These are phyloP conservation scores for Hymenoscyphus albidus DNA, from an alignment of 2,329 filamentous ascomycete species.

Conservation along the genomic window DNA sequence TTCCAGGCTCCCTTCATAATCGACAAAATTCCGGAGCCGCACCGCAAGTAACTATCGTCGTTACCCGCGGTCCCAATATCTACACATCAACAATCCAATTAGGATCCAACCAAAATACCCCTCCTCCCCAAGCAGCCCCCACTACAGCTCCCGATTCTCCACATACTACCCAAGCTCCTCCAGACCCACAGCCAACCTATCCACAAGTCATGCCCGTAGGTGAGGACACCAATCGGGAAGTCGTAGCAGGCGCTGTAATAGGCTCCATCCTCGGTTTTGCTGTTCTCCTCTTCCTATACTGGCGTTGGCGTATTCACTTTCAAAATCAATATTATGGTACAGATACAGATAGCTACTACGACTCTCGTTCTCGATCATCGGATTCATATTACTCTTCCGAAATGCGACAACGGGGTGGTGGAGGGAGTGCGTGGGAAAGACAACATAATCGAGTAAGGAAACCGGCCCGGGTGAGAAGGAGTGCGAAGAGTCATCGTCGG, in stretches of 20 bases:
- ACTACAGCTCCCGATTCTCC: slow-evolving; percentile 2
- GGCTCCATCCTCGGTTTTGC: slow-evolving; percentile 34
- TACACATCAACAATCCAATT: slow-evolving; percentile 16
- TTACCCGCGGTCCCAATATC: slow-evolving; percentile 13
- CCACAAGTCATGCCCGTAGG: background rate
- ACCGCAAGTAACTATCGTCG: slow-evolving; percentile 13
- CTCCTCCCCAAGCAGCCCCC: background rate
- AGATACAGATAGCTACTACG: background rate
- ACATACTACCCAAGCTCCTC: background rate
- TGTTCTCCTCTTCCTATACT: slow-evolving; percentile 35
- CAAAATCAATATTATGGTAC: no score
- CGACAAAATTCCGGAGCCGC: slow-evolving; percentile 11
- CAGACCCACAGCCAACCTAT: background rate
- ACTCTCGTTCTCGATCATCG: background rate
- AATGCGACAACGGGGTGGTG: background rate
- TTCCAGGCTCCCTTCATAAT: background rate
- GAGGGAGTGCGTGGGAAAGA: background rate
- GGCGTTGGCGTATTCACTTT: background rate
- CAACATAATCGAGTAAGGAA: slow-evolving; percentile 1
- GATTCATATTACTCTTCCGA: background rate
- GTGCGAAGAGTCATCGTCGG: background rate
- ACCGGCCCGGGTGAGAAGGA: background rate
- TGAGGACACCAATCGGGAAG: background rate
- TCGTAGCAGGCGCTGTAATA: slow-evolving; percentile 13
- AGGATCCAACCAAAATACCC: slow-evolving; percentile 8